Evolutionary conservation across 768 basidiomycete species (phyloP), one percentile per base, ranked within the genome.

Genomic region (Macrolepiota dolichaula): DNA sequence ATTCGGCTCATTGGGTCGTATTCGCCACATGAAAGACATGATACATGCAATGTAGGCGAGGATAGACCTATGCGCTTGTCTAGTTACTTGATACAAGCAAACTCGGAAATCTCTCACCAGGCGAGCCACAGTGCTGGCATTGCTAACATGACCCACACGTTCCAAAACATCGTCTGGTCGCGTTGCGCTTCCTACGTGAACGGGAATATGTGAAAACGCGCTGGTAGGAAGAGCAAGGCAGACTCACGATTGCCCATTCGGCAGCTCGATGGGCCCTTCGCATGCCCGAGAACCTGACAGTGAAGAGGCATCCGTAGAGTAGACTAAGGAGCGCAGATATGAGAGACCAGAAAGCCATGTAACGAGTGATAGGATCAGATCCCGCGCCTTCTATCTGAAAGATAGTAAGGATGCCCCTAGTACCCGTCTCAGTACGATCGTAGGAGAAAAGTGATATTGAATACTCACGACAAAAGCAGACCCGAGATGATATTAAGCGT

Each of bases 211-310:
- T 4, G 35, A 19, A 2, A 15, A 42, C 7, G 29, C 7, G 29
- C 12, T 15, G 12, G 6, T 19, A 5, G 12, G 38, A 24, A 32
- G 10, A 10, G 10, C 22, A 49, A 13, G 11, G 25, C 10, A 24
- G 3, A 62, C 64, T 9, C 64, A 84, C 84, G 67, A 84, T 77
- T 1, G 86, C 84, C 82, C 85, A 87, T 53, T 80, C 77, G 4
- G 81, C 80, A 5, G 85, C 87, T 63, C 81, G 82, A 67, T 83
- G 74, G 76, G 85, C 84, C 61, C 77, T 82, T 25, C 80, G 76
- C 86, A 88, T 87, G 0, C 77, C 80, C 4, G 80, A 82, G 60
- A 88, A 87, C n/a, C 84, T 77, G 35, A 87, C 72, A 24, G 85
- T 86, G 66, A 82, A 88, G 36, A 84, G 73, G 64, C 86, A 85